These are phyloP conservation scores for Cryphonectria japonica DNA, from an alignment of 2,329 filamentous ascomycete species.

Conservation along the genomic window DNA sequence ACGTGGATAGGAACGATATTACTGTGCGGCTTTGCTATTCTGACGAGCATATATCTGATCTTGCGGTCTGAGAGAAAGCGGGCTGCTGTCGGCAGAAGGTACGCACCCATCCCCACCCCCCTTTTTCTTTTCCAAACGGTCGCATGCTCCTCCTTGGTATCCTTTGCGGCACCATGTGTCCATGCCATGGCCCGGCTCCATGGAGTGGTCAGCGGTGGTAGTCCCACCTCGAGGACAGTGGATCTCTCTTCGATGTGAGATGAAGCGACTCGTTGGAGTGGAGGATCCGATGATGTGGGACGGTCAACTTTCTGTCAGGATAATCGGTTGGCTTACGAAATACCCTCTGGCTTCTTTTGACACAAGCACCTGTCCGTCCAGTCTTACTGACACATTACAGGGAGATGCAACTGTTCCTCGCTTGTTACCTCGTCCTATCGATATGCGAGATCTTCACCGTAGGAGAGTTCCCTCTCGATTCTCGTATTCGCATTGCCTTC, in stretches of 20 bases:
- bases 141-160: neutral
- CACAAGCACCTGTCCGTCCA: conserved; percentile 5
- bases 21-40: conserved; percentile 76
- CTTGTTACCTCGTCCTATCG: conserved; percentile 82
- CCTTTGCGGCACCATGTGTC: neutral
- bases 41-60: conserved; percentile 68
- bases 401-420: conserved; percentile 94
- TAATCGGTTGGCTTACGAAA: neutral
- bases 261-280: neutral
- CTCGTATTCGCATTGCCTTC: conserved; percentile 76
- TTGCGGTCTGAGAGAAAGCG: conserved; percentile 85
- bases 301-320: neutral
- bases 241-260: neutral
- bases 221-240: neutral
- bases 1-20: conserved; percentile 68
- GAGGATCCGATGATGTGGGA: neutral
- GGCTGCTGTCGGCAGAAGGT: conserved; percentile 93
- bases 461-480: conserved; percentile 79
- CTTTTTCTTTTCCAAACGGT: neutral
- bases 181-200: neutral
- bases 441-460: conserved; percentile 98
- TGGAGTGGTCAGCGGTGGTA: neutral
- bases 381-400: conserved; percentile 50
- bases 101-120: conserved; percentile 35
- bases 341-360: neutral